phyloP scores from a whole-genome alignment of 768 basidiomycete species.

The Rossbeevera mucosa region DNA sequence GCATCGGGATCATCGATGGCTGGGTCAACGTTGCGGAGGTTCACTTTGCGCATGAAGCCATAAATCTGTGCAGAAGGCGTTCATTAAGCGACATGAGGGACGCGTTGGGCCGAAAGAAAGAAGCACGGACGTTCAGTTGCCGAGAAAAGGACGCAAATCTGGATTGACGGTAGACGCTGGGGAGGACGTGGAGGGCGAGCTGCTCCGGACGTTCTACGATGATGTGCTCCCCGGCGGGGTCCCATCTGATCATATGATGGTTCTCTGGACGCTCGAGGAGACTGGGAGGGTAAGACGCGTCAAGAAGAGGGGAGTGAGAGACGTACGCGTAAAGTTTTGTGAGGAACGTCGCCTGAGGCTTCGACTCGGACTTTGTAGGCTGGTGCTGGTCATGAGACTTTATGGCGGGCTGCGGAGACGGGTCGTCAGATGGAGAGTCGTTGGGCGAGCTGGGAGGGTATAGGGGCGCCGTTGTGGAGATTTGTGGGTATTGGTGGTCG shows the following conservation, averaged over 20 bases:
- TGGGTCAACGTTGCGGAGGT: conserved; percentile 91
- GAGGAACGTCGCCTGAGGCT: conserved; percentile 91
- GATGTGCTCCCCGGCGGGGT: conserved; percentile 88
- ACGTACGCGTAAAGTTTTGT: conserved; percentile 95
- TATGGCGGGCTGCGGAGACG: conserved; percentile 34
- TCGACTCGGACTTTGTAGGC: conserved; percentile 65
- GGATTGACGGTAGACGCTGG: conserved; percentile 92
- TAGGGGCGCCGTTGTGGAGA: conserved; percentile 30
- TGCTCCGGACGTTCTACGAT: conserved; percentile 93
- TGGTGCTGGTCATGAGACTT: conserved; percentile 43
- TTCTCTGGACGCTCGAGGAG: conserved; percentile 89
- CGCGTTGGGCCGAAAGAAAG: conserved; percentile 16
- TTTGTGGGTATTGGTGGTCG: conserved; percentile 34
- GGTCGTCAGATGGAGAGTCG: conserved; percentile 45
- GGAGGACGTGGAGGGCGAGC: conserved; percentile 89
- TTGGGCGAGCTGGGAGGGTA: conserved; percentile 35
- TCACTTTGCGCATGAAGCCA: conserved; percentile 98
- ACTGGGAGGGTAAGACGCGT: conserved; percentile 37
- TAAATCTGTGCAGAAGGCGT: conserved; percentile 65
- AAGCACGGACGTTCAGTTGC: conserved; percentile 83
- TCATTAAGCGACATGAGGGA: conserved; percentile 23
- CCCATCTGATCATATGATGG: conserved; percentile 97
- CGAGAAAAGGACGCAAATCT: conserved; percentile 96
- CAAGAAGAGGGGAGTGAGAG: conserved; percentile 10
- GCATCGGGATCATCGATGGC: conserved; percentile 95